These are phyloP conservation scores for Paramecium sonneborni DNA, from an alignment of 73 alveolate species.

Conservation along the genomic window DNA sequence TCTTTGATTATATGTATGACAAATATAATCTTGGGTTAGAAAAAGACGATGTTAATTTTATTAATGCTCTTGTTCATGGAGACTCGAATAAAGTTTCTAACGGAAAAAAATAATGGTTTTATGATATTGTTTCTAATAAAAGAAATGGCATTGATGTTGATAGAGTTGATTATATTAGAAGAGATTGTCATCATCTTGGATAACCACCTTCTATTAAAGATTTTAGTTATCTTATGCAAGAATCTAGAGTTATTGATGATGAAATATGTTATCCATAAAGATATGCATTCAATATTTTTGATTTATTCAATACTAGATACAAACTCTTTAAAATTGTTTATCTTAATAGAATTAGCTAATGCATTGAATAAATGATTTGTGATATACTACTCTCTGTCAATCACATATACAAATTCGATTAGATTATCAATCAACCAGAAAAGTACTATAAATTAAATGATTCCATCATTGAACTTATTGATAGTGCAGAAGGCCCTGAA, in stretches of 20 bases:
- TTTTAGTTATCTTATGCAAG: slow-evolving; percentile 72
- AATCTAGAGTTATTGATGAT: slow-evolving; percentile 78
- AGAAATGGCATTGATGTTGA: slow-evolving; percentile 90
- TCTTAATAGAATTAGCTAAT: slow-evolving; percentile 79
- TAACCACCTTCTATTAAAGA: slow-evolving; percentile 76
- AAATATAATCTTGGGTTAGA: slow-evolving; percentile 77
- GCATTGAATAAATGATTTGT: slow-evolving; percentile 87
- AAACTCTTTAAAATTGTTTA: slow-evolving; percentile 81
- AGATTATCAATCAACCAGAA: slow-evolving; percentile 78
- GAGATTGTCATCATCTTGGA: slow-evolving; percentile 89
- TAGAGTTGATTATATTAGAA: slow-evolving; percentile 86
- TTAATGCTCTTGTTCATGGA: slow-evolving; percentile 57
- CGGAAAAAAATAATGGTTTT: slow-evolving; percentile 76
- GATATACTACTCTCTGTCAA: slow-evolving; percentile 86
- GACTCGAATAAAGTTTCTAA: neutral
- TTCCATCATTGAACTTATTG: slow-evolving; percentile 63
- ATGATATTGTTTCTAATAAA: slow-evolving; percentile 89
- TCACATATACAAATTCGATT: slow-evolving; percentile 72
- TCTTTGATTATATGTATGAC: slow-evolving; percentile 79
- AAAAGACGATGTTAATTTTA: slow-evolving; percentile 68
- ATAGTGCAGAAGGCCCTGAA: neutral
- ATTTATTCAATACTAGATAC: slow-evolving; percentile 84
- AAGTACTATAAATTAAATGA: slow-evolving; percentile 81
- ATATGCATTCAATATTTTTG: slow-evolving; percentile 73
- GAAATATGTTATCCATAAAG: slow-evolving; percentile 80